Evolutionary conservation across 2,329 filamentous ascomycete species (phyloP).

Genomic region (Pseudopyricularia javanii): DNA sequence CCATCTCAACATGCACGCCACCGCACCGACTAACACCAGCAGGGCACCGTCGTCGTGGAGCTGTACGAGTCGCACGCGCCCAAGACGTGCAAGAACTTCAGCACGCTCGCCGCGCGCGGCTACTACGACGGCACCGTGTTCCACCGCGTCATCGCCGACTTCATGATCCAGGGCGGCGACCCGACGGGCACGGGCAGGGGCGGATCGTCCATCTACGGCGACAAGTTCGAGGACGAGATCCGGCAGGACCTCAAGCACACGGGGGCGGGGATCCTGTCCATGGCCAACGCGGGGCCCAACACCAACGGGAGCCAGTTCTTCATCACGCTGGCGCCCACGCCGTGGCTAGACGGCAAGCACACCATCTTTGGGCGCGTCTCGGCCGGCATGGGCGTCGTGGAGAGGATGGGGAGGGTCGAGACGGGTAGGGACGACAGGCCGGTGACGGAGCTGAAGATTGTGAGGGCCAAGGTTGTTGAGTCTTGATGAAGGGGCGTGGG

Average conservation of each 20-base stretch:
- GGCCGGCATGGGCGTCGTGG: slow-evolving; percentile 69
- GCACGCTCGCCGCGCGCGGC: slow-evolving; percentile 62
- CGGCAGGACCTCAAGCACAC: slow-evolving; percentile 66
- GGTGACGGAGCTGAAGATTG: slow-evolving; percentile 68
- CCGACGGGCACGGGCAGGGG: slow-evolving; percentile 88
- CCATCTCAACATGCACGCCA: slow-evolving; percentile 5
- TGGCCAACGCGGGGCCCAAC: slow-evolving; percentile 90
- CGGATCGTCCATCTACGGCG: slow-evolving; percentile 80
- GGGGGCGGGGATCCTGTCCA: slow-evolving; percentile 83
- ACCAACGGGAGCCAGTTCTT: slow-evolving; percentile 97
- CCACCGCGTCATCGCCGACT: slow-evolving; percentile 89
- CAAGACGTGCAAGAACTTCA: slow-evolving; percentile 80
- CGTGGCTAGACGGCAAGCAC: slow-evolving; percentile 94
- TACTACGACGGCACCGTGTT: slow-evolving; percentile 84
- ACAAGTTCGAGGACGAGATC: slow-evolving; percentile 92
- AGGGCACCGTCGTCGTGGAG: slow-evolving; percentile 79
- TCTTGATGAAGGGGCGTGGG: slow-evolving; percentile 17
- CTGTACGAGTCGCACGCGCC: slow-evolving; percentile 86
- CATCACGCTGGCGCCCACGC: slow-evolving; percentile 83
- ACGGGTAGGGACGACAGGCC: slow-evolving; percentile 74
- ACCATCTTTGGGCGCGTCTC: slow-evolving; percentile 92
- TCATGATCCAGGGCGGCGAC: slow-evolving; percentile 95
- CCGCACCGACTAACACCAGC: slow-evolving; percentile 71
- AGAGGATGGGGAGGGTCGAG: slow-evolving; percentile 78
- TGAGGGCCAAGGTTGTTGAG: slow-evolving; percentile 59